Conservation (phyloP, 2,329 filamentous ascomycete genomes). For the Cryphonectria japonica region DNA sequence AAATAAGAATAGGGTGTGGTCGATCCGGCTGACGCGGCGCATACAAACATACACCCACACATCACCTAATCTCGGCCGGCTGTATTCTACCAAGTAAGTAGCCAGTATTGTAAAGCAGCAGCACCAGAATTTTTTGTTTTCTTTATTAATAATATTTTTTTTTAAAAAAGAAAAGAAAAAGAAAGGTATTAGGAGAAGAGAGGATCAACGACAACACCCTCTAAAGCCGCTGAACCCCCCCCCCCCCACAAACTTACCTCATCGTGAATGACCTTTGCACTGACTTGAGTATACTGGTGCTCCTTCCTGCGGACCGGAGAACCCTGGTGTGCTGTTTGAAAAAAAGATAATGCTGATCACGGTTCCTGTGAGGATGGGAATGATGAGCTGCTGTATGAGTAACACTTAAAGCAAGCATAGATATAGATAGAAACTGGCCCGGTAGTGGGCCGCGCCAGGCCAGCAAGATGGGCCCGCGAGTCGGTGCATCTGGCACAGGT, state of each 20-base stretch:
- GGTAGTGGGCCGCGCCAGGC: not conserved
- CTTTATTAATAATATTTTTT: too few species aligned
- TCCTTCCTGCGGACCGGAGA: not conserved
- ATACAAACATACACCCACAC: not conserved
- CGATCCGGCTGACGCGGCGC: not conserved
- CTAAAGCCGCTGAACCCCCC: not conserved
- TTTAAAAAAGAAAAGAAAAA: too few species aligned
- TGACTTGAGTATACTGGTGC: not conserved
- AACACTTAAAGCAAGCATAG: not conserved
- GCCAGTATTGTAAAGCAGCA: not conserved
- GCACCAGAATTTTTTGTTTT: not conserved
- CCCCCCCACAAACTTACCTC: not conserved
- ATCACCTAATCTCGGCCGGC: not conserved
- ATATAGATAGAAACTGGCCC: slow-evolving; percentile 4
- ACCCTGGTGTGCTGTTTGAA: not conserved
- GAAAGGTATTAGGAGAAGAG: not conserved
- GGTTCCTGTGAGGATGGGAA: not conserved
- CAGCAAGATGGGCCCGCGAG: not conserved
- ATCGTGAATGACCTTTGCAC: not conserved
- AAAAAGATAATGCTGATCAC: not conserved
- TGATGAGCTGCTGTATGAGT: not conserved
- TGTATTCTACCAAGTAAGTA: not conserved
- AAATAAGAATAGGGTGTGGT: not conserved
- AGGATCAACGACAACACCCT: not conserved
- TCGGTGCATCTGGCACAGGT: not conserved